Percentiles rank a stretch among this genome's conserved stretches.
These are phyloP conservation scores for Leishmania amazonensis DNA, from an alignment of 208 protist genomes.

Conservation along the genomic window DNA sequence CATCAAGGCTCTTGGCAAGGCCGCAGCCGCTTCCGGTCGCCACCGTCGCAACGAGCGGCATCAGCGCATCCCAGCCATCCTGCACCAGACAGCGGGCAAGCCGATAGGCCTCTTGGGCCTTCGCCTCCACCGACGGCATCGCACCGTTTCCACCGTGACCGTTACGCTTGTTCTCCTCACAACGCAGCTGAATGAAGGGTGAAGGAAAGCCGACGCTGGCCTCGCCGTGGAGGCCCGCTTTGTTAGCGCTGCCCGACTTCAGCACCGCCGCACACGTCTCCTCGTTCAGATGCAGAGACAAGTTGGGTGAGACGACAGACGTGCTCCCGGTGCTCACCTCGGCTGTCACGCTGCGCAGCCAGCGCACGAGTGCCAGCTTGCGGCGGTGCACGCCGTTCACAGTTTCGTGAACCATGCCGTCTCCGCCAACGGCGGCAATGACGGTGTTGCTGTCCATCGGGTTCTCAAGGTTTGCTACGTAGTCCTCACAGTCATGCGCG, in stretches of 20 bases:
- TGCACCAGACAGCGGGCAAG: slow-evolving; percentile 14
- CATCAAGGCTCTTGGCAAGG: slow-evolving; percentile 77
- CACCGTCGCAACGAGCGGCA: slow-evolving; percentile 78
- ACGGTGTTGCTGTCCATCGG: slow-evolving; percentile 51
- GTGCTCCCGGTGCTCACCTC: background rate
- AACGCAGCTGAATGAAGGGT: background rate
- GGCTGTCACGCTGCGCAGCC: slow-evolving; percentile 23
- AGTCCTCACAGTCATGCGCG: slow-evolving; percentile 83
- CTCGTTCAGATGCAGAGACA: slow-evolving; percentile 12
- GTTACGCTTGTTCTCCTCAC: slow-evolving; percentile 20
- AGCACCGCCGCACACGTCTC: background rate
- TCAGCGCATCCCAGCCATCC: slow-evolving; percentile 46
- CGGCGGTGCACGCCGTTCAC: slow-evolving; percentile 82
- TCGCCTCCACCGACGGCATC: slow-evolving; percentile 2
- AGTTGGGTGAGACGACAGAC: background rate
- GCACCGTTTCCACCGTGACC: background rate
- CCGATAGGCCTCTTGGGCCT: slow-evolving; percentile 4
- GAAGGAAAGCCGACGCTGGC: background rate
- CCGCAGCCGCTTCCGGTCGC: slow-evolving; percentile 84
- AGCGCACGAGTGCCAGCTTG: slow-evolving; percentile 42
- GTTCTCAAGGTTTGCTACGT: slow-evolving; percentile 68
- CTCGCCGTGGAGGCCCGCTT: background rate
- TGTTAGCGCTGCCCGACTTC: background rate
- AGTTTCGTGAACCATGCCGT: slow-evolving; percentile 85
- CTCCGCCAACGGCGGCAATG: slow-evolving; percentile 69